These are phyloP conservation scores for Saccharum officinarum DNA, from an alignment of 176 grass and related monocot genomes.

Conservation along the genomic window DNA sequence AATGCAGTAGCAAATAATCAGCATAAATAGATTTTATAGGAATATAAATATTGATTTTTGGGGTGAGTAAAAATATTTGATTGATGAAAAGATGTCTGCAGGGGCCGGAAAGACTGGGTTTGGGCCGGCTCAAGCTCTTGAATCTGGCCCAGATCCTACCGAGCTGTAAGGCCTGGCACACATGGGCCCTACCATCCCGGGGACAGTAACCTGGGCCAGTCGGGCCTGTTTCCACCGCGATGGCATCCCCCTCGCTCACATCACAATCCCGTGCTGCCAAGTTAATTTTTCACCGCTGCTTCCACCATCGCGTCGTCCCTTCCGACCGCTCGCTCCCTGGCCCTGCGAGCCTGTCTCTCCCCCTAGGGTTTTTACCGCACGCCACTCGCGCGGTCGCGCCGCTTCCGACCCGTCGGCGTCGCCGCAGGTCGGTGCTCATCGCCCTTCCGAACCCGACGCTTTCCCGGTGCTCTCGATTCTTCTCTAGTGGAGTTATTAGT, in stretches of 20 bases:
- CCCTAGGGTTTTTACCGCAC: background rate
- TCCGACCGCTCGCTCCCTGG: background rate
- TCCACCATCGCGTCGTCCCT: background rate
- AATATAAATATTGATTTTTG: no score
- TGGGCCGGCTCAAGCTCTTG: background rate
- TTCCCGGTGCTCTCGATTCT: background rate
- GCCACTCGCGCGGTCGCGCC: background rate
- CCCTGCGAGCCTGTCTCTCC: no score
- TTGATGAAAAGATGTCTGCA: no score
- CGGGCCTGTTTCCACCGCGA: background rate
- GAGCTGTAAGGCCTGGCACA: background rate
- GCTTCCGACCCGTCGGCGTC: background rate
- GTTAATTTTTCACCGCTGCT: background rate
- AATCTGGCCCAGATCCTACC: background rate
- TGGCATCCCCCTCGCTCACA: background rate
- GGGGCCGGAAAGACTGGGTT: background rate
- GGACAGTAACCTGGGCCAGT: background rate
- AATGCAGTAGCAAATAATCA: no score
- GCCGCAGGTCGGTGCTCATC: conserved; percentile 3
- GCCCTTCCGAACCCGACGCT: background rate
- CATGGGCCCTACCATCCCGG: background rate
- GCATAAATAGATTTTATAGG: no score
- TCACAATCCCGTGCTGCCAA: background rate
- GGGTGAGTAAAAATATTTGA: background rate
- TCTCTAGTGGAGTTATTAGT: background rate